phyloP scores from a whole-genome alignment of 169 alveolate genomes.

The Plasmodium inui region DNA sequence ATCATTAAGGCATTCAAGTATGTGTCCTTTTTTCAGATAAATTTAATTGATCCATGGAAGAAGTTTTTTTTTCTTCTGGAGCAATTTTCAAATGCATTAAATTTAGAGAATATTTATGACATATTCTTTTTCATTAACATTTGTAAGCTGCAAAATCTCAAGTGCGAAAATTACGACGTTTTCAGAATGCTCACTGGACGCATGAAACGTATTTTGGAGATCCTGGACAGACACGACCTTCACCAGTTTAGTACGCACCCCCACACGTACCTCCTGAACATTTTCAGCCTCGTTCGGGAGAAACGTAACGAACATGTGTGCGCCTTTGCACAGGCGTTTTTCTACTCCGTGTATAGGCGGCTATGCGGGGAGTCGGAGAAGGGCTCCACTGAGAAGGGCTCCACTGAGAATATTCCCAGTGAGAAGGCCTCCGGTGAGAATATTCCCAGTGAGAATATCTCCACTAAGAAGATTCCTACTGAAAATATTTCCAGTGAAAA shows the following conservation, averaged over 20 bases:
- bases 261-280: conserved; percentile 40
- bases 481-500: no score
- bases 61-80: conserved; percentile 40
- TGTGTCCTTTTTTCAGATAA: conserved; percentile 37
- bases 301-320: not conserved
- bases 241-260: conserved; percentile 35
- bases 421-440: no score
- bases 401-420: no score
- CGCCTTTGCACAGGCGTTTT: conserved; percentile 3
- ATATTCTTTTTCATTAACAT: conserved; percentile 45
- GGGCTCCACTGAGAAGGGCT: not conserved
- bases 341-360: conserved; percentile 31
- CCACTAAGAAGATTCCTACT: no score
- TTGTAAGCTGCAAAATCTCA: conserved; percentile 16
- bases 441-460: no score
- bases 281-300: conserved; percentile 1
- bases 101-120: conserved; percentile 46
- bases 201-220: conserved; percentile 13
- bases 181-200: conserved; percentile 18
- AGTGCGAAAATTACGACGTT: conserved; percentile 53
- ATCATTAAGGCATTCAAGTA: conserved; percentile 45
- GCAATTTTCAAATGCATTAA: conserved; percentile 32
- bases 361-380: not conserved
- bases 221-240: not conserved
- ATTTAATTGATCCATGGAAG: conserved; percentile 29